These are phyloP conservation scores for Amanita rubescens DNA, from an alignment of 768 basidiomycete species.

Conservation along the genomic window DNA sequence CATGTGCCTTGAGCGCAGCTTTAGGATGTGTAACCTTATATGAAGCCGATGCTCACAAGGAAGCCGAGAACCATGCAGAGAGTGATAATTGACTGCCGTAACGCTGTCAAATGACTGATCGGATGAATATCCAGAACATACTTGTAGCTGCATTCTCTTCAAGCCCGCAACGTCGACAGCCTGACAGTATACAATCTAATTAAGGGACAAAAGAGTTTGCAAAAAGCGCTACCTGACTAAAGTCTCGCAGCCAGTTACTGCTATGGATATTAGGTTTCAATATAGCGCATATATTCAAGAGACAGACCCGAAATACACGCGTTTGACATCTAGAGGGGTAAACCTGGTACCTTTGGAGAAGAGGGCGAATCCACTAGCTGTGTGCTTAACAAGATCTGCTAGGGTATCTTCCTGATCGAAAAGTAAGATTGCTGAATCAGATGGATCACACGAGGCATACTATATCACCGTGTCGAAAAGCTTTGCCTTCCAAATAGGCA, in stretches of 20 bases:
- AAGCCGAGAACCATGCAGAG: constrained; percentile 89
- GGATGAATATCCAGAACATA: constrained; percentile 19
- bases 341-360: constrained; percentile 65
- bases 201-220: neutral
- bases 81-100: constrained; percentile 71
- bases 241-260: constrained; percentile 87
- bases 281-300: neutral
- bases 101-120: constrained; percentile 3
- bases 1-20: constrained; percentile 47
- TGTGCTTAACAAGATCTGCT: constrained; percentile 50
- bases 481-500: constrained; percentile 80
- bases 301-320: constrained; percentile 72
- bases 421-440: constrained; percentile 1
- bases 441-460: constrained; percentile 33
- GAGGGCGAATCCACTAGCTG: constrained; percentile 48
- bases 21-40: neutral
- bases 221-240: constrained; percentile 49
- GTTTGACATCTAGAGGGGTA: constrained; percentile 71
- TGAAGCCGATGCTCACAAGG: constrained; percentile 39
- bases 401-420: constrained; percentile 57
- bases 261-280: neutral
- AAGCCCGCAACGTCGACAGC: constrained; percentile 80
- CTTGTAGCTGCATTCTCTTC: constrained; percentile 65
- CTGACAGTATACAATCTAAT: constrained; percentile 22
- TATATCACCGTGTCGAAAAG: constrained; percentile 88